Base-by-base conservation (phyloP, 257 asterid species). In the Gentiana straminea region DNA sequence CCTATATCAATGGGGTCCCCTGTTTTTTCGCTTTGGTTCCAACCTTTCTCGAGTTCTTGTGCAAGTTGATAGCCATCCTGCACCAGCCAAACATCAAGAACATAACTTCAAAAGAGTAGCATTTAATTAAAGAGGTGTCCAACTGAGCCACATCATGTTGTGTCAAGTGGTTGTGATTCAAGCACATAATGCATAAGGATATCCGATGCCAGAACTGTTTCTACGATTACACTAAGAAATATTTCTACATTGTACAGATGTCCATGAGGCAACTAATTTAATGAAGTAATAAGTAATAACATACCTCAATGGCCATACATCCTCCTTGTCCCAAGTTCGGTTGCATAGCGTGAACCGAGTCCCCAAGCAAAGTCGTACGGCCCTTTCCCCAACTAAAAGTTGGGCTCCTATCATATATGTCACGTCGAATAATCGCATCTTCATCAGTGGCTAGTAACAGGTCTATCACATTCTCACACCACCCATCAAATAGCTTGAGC, bases 291-390 rank as follows among this genome's bases (percentile, higher is more conserved):
- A 24, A 24, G 24, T 24, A 24, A 24, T 24, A 24, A 24, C 8
- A 62, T 66, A 91, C 98, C 94, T 92, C 99, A 50, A 92, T 92
- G 64, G 99, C 97, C 99, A 92, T 88, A 80, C 97, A 92, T 51
- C 99, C 98, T 24, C 99, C 99, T 73, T 92, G 99, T 47, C 99
- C 99, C 82, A 92, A 80, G 68, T 92, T 92, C 39, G 99, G 99
- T 71, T 92, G 99, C 99, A 92, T 92, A 12, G 97, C 99, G 61
- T 92, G 99, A 68, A 92, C 78, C 0, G 99, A 85, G 75, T 92
- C 99, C 68, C 99, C 99, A 12, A 92, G 94, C 79, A 92, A 75
- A 15, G 95, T 92, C 52, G 88, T 94, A 2, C 86, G 91, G 36
- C 97, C 97, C 80, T 73, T 92, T 66, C 97, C 99, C 99, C 99